phyloP scores from a whole-genome alignment of 164 flowering plant genomes.

The grape (Vitis vinifera) region DNA sequence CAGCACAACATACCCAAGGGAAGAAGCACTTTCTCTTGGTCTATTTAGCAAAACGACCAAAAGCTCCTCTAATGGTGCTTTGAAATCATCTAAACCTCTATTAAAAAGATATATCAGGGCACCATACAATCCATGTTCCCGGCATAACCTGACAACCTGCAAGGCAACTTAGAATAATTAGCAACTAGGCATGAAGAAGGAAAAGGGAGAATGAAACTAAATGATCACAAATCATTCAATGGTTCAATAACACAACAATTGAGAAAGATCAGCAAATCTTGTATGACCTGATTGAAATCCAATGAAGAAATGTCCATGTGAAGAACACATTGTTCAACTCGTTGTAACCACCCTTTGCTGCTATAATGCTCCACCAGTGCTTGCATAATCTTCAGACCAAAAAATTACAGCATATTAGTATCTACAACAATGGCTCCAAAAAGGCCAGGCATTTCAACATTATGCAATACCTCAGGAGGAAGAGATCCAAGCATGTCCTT shows the following conservation, averaged over 20 bases:
- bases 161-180: slow-evolving; percentile 13
- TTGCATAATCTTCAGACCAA: slow-evolving; percentile 81
- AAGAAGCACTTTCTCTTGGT: slow-evolving; percentile 50
- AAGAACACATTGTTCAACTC: slow-evolving; percentile 98
- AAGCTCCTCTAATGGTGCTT: slow-evolving; percentile 92
- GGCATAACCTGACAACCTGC: slow-evolving; percentile 88
- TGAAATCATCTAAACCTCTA: slow-evolving; percentile 88
- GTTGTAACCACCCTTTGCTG: slow-evolving; percentile 92
- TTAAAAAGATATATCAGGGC: slow-evolving; percentile 94
- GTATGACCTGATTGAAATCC: slow-evolving; percentile 92
- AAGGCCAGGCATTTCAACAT: slow-evolving; percentile 1
- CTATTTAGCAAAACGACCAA: slow-evolving; percentile 57
- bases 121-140: slow-evolving; percentile 87
- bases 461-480: slow-evolving; percentile 79
- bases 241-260: slow-evolving; percentile 2
- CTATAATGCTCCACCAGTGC: slow-evolving; percentile 97
- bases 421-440: neutral
- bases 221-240: neutral
- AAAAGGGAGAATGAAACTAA: neutral
- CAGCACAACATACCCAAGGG: slow-evolving; percentile 64
- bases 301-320: slow-evolving; percentile 98
- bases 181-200: neutral
- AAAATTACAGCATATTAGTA: slow-evolving; percentile 4
- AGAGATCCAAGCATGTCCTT: slow-evolving; percentile 96
- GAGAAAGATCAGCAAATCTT: neutral